These are phyloP conservation scores for Leucosporidium creatinivorum DNA, from an alignment of 768 basidiomycete genomes.

Conservation along the genomic window DNA sequence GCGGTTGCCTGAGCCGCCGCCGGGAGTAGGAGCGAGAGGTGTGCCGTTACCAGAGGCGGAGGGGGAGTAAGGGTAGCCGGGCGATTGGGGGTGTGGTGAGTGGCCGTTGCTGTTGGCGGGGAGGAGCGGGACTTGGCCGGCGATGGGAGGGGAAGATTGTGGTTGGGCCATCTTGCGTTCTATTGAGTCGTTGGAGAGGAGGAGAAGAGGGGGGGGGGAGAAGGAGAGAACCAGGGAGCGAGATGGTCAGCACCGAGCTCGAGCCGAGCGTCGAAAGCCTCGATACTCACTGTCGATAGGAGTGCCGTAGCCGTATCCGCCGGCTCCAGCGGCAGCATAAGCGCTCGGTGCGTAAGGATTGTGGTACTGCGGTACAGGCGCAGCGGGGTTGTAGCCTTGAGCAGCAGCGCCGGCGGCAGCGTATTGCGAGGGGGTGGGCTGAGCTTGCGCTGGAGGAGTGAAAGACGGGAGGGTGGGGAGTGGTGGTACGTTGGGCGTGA, in stretches of 20 bases:
- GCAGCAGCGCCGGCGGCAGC: background rate
- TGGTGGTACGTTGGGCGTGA: slow-evolving; percentile 31
- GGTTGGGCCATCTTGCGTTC: slow-evolving; percentile 13
- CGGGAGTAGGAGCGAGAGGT: background rate
- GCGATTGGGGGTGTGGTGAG: background rate
- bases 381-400: background rate
- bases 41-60: slow-evolving; percentile 11
- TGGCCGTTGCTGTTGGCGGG: slow-evolving; percentile 11
- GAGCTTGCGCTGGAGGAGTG: slow-evolving; percentile 4
- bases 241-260: too few species aligned
- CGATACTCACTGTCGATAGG: slow-evolving; percentile 9
- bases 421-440: slow-evolving; percentile 8
- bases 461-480: slow-evolving; percentile 29
- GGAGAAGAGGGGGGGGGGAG: background rate
- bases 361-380: background rate
- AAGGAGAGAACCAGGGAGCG: background rate
- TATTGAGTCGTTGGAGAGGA: background rate
- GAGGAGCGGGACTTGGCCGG: slow-evolving; percentile 13
- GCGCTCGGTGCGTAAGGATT: slow-evolving; percentile 8
- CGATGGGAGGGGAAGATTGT: background rate
- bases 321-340: background rate
- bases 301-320: background rate
- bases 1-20: background rate
- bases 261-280: background rate
- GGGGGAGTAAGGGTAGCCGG: slow-evolving; percentile 1